Conservation (phyloP, 805 yeast genomes). For the Wickerhamomyces xylosicus region DNA sequence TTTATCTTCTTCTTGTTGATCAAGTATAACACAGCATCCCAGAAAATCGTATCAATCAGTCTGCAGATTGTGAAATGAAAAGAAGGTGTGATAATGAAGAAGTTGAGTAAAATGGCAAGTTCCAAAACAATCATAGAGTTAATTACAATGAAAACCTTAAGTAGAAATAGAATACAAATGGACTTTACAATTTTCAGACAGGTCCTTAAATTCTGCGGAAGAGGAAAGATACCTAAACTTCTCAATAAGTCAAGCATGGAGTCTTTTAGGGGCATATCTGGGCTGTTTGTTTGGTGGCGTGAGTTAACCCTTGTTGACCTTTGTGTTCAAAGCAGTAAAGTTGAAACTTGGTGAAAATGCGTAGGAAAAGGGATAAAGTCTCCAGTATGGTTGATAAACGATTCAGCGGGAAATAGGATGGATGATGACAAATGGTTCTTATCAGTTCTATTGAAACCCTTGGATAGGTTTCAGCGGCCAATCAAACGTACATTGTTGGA, state of each 20-base stretch:
- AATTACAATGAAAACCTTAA: slow-evolving; percentile 4
- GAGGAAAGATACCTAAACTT: slow-evolving; percentile 14
- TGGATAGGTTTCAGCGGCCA: too few relatives aligned
- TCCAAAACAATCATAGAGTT: slow-evolving; percentile 2
- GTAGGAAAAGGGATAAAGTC: too few relatives aligned
- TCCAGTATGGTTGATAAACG: too few relatives aligned
- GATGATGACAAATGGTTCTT: too few relatives aligned
- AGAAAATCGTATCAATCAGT: slow-evolving; percentile 6
- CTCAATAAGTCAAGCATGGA: slow-evolving; percentile 9
- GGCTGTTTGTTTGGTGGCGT: too few relatives aligned
- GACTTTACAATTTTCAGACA: background rate
- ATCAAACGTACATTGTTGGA: too few relatives aligned
- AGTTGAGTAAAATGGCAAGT: slow-evolving; percentile 3
- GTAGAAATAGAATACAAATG: background rate
- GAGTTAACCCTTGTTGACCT: too few relatives aligned
- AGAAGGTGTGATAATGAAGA: slow-evolving; percentile 1
- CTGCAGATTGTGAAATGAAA: slow-evolving; percentile 1
- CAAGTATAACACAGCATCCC: slow-evolving; percentile 12
- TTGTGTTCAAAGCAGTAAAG: too few relatives aligned
- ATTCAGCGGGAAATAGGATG: too few relatives aligned
- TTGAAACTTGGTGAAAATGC: too few relatives aligned
- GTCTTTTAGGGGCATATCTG: too few relatives aligned
- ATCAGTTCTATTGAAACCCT: too few relatives aligned
- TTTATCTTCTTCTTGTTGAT: slow-evolving; percentile 16
- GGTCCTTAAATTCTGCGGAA: slow-evolving; percentile 7